Conservation (phyloP, 768 basidiomycete species). For the Suillus paluster region DNA sequence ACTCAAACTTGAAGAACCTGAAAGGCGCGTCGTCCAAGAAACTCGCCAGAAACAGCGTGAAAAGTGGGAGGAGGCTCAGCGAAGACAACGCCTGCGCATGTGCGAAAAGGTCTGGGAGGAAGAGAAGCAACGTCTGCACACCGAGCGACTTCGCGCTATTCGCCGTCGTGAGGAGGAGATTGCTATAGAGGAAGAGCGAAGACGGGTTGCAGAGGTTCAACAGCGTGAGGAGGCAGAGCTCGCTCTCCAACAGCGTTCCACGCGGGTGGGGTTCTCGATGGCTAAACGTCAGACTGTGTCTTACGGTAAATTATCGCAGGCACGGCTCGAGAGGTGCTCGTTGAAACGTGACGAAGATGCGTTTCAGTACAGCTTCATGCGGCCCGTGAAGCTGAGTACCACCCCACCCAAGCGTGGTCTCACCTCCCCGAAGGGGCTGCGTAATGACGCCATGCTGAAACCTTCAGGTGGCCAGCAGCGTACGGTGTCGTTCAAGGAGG, state of each 20-base stretch:
- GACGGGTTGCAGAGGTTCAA: conserved; percentile 24
- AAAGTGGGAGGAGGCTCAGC: conserved; percentile 39
- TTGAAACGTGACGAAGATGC: conserved; percentile 26
- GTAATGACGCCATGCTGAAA: conserved; percentile 12
- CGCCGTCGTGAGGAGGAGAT: conserved; percentile 38
- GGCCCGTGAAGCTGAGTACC: conserved; percentile 23
- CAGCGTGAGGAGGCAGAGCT: conserved; percentile 12
- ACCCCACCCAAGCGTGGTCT: conserved; percentile 25
- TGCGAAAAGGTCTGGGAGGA: conserved; percentile 55
- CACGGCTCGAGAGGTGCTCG: conserved; percentile 16
- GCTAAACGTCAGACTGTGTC: background rate
- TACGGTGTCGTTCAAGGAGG: conserved; percentile 58
- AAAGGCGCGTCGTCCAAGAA: conserved; percentile 43
- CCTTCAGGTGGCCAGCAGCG: conserved; percentile 29
- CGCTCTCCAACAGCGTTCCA: conserved; percentile 16
- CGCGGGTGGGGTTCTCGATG: conserved; percentile 23
- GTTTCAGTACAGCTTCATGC: conserved; percentile 41
- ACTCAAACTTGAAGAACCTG: conserved; percentile 45
- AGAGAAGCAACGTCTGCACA: conserved; percentile 47
- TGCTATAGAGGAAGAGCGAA: conserved; percentile 28
- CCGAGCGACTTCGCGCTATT: conserved; percentile 40
- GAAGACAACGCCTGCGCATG: conserved; percentile 44
- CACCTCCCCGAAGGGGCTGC: conserved; percentile 4
- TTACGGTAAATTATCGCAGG: conserved; percentile 18
- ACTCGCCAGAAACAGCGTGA: conserved; percentile 38